Percentiles rank a stretch among this genome's conserved stretches.
These are phyloP conservation scores for Chloris gayana DNA, from an alignment of 176 grass and related monocot species.

Conservation along the genomic window DNA sequence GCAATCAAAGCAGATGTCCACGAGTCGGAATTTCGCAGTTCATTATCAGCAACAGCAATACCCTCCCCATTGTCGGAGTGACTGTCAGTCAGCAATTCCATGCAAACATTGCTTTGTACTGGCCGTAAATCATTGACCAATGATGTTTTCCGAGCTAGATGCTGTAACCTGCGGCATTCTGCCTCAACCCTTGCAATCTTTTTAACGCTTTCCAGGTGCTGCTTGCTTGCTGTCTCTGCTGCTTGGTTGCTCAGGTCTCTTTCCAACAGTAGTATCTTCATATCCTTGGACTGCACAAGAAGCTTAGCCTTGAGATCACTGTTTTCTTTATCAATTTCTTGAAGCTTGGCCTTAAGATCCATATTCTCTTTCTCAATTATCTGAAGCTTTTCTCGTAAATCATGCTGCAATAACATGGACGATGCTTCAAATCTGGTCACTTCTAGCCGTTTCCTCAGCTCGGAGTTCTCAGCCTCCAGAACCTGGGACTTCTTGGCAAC, in stretches of 20 bases:
- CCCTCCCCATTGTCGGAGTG: constrained; percentile 71
- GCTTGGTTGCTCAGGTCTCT: constrained; percentile 87
- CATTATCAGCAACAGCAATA: constrained; percentile 63
- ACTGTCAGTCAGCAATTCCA: constrained; percentile 80
- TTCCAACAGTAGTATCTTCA: constrained; percentile 73
- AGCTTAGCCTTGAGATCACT: constrained; percentile 55
- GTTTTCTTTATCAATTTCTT: constrained; percentile 70
- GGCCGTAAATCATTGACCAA: constrained; percentile 48
- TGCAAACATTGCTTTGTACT: constrained; percentile 38
- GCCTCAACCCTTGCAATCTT: constrained; percentile 85
- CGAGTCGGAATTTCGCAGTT: constrained; percentile 59
- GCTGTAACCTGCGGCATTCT: constrained; percentile 74
- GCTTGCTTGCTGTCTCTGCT: constrained; percentile 93
- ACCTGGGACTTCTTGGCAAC: constrained; percentile 46
- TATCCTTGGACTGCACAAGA: constrained; percentile 61
- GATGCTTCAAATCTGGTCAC: constrained; percentile 46
- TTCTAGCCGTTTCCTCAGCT: constrained; percentile 60
- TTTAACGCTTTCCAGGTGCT: constrained; percentile 81
- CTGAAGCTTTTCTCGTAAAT: constrained; percentile 60
- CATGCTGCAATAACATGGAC: constrained; percentile 37
- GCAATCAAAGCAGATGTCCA: constrained; percentile 84
- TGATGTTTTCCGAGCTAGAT: constrained; percentile 47
- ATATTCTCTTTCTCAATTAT: constrained; percentile 69
- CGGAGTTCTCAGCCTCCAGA: constrained; percentile 52
- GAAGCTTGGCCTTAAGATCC: constrained; percentile 47